A percentile compares a stretch with the other conserved stretches of the same genome.
These are phyloP conservation scores for Senecio squalidus DNA, from an alignment of 140 eudicot species.

Conservation along the genomic window DNA sequence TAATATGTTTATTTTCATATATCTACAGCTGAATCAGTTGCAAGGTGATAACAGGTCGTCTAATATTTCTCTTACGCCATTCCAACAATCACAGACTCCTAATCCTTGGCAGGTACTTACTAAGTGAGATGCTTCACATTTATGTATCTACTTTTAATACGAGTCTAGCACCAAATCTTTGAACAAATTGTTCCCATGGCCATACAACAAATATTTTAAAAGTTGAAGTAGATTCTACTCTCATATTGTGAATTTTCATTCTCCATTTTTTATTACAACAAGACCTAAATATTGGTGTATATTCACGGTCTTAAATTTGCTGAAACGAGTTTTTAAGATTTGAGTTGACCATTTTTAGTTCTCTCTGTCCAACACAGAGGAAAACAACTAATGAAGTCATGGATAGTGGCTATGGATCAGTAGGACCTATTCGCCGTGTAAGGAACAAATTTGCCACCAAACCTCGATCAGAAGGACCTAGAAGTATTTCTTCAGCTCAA, in stretches of 20 bases:
- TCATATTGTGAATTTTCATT: neutral
- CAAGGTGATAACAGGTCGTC: conserved; percentile 39
- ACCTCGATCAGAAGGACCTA: conserved; percentile 51
- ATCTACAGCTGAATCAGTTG: conserved; percentile 42
- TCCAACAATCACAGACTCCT: conserved; percentile 53
- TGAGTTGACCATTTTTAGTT: conserved; percentile 1
- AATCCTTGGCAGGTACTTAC: conserved; percentile 51
- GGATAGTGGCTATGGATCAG: conserved; percentile 60
- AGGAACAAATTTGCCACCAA: conserved; percentile 53
- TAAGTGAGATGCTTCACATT: conserved; percentile 9
- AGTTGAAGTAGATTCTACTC: neutral
- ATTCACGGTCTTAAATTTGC: neutral
- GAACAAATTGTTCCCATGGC: neutral
- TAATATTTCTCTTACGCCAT: conserved; percentile 35
- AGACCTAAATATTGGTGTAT: neutral
- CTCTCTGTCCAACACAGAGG: conserved; percentile 30
- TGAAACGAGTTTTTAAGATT: neutral
- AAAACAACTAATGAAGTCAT: conserved; percentile 41
- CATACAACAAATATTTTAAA: neutral
- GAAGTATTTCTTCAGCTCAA: conserved; percentile 30
- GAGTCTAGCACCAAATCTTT: neutral
- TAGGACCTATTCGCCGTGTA: conserved; percentile 75
- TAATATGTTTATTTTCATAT: neutral
- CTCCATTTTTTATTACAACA: neutral
- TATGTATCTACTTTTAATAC: neutral